A percentile compares a stretch with the other conserved stretches of the same genome.
Evolutionary conservation across 805 yeast species (phyloP).

Genomic region (Candida montana): DNA sequence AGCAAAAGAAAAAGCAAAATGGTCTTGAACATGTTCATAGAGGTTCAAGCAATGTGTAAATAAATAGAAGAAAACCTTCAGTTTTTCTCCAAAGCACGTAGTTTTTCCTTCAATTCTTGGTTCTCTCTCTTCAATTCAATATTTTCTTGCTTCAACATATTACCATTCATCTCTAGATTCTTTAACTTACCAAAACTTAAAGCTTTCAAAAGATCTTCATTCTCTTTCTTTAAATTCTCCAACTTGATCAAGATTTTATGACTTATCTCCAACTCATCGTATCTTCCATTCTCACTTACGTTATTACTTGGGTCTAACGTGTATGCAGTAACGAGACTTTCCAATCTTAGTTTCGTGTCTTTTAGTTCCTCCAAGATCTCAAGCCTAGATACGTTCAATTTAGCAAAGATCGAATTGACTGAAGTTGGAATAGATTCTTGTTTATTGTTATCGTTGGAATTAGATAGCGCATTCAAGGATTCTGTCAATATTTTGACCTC

Average conservation of each 20-base stretch:
- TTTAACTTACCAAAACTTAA: slow-evolving; percentile 71
- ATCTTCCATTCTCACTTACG: slow-evolving; percentile 50
- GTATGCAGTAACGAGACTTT: slow-evolving; percentile 53
- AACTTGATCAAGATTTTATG: slow-evolving; percentile 65
- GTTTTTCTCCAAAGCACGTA: not conserved
- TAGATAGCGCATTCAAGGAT: slow-evolving; percentile 7
- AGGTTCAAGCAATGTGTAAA: not conserved
- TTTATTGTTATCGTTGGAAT: not conserved
- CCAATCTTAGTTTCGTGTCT: slow-evolving; percentile 59
- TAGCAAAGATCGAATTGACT: slow-evolving; percentile 42
- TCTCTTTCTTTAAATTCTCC: slow-evolving; percentile 58
- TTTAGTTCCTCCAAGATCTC: slow-evolving; percentile 46
- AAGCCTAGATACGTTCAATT: slow-evolving; percentile 42
- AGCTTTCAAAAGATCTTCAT: slow-evolving; percentile 64
- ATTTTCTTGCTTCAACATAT: slow-evolving; percentile 49
- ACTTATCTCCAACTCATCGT: slow-evolving; percentile 69
- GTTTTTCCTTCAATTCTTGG: slow-evolving; percentile 2
- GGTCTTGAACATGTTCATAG: not conserved
- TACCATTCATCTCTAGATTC: slow-evolving; percentile 64
- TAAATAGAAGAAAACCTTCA: not conserved
- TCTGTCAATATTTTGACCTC: slow-evolving; percentile 38
- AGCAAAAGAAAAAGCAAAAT: not conserved
- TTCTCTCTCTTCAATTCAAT: slow-evolving; percentile 37
- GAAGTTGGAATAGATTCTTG: slow-evolving; percentile 36
- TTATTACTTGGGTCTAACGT: slow-evolving; percentile 44